Percentiles rank a stretch among this genome's conserved stretches.
Evolutionary conservation across 176 grass and related monocot species (phyloP).

Genomic region (Tillandsia leiboldiana): DNA sequence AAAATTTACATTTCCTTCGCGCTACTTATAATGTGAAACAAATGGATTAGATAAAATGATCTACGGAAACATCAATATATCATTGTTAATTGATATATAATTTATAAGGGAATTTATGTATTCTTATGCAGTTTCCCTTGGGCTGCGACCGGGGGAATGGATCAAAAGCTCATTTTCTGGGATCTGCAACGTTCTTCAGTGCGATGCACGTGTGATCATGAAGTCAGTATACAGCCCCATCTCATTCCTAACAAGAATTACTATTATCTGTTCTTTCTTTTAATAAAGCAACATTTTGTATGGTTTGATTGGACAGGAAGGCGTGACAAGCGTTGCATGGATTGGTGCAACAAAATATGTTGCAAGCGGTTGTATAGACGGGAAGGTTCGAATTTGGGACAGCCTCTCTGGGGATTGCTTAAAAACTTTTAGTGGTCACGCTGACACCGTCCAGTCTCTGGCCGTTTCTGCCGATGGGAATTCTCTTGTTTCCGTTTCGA

Average conservation of each 20-base stretch:
- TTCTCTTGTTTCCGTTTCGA: conserved; percentile 44
- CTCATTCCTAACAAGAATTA: no score
- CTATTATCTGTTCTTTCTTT: neutral
- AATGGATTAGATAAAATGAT: neutral
- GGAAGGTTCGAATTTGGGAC: conserved; percentile 84
- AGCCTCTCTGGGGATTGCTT: conserved; percentile 48
- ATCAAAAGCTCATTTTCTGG: conserved; percentile 79
- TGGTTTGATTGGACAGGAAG: conserved; percentile 39
- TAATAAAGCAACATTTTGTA: neutral
- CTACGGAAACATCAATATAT: neutral
- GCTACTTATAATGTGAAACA: neutral
- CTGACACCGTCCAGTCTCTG: conserved; percentile 52
- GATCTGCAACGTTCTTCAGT: conserved; percentile 43
- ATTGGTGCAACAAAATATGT: conserved; percentile 62
- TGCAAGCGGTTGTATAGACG: conserved; percentile 56
- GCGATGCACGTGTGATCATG: conserved; percentile 60
- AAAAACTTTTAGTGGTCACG: conserved; percentile 40
- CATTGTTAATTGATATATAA: neutral
- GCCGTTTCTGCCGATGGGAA: conserved; percentile 30
- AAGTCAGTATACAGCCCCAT: conserved; percentile 23
- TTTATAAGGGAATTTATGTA: neutral
- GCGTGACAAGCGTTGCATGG: conserved; percentile 52
- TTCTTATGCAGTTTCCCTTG: conserved; percentile 34
- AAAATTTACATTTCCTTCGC: neutral
- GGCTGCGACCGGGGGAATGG: conserved; percentile 72